Conservation (phyloP, 768 basidiomycete species). For the Russula griseocarnosa region DNA sequence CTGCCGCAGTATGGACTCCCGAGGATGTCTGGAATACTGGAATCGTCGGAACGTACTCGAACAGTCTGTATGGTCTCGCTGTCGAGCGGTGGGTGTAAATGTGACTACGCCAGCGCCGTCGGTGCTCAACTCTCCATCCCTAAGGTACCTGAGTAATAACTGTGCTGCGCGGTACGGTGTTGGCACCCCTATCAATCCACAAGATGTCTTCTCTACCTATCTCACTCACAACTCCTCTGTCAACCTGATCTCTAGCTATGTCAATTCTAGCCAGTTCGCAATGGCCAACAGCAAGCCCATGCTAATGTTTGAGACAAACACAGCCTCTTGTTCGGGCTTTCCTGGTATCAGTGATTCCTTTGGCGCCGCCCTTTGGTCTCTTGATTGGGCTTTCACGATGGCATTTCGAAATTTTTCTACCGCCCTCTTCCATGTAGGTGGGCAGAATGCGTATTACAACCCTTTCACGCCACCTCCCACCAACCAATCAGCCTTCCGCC, state of each 20-base stretch:
- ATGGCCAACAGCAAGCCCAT: slow-evolving; percentile 42
- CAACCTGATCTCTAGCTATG: slow-evolving; percentile 49
- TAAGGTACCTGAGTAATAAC: slow-evolving; percentile 59
- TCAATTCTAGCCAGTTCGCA: slow-evolving; percentile 44
- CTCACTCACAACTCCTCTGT: slow-evolving; percentile 56
- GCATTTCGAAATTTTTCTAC: slow-evolving; percentile 46
- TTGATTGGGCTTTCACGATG: slow-evolving; percentile 53
- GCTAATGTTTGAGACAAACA: slow-evolving; percentile 57
- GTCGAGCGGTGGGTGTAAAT: slow-evolving; percentile 22
- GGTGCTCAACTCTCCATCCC: slow-evolving; percentile 13
- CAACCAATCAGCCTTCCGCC: slow-evolving; percentile 53
- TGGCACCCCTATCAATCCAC: slow-evolving; percentile 42
- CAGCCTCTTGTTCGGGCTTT: slow-evolving; percentile 50
- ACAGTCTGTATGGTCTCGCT: slow-evolving; percentile 19
- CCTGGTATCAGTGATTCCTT: slow-evolving; percentile 56
- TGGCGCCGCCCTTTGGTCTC: slow-evolving; percentile 49
- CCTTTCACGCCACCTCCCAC: slow-evolving; percentile 46
- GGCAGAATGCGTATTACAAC: slow-evolving; percentile 63
- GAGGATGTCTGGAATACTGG: slow-evolving; percentile 25
- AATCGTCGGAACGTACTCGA: slow-evolving; percentile 16
- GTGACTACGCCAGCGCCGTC: background rate
- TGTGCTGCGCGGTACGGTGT: slow-evolving; percentile 49
- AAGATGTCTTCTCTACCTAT: slow-evolving; percentile 49
- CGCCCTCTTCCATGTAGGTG: slow-evolving; percentile 52
- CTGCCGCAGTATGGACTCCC: slow-evolving; percentile 18